These are phyloP conservation scores for Suhomyces tanzawaensis DNA, from an alignment of 805 yeast genomes.

Conservation along the genomic window DNA sequence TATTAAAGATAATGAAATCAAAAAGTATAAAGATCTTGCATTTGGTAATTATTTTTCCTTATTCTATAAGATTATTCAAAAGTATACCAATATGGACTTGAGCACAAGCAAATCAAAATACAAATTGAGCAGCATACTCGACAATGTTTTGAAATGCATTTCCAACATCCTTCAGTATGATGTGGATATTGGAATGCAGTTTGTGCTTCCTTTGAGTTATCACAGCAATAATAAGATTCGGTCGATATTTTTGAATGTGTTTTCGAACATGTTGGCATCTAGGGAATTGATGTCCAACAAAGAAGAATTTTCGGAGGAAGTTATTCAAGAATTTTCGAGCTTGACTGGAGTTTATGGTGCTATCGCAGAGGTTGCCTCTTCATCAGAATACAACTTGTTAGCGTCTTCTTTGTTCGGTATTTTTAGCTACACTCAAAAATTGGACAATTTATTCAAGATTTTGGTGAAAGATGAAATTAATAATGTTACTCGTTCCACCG, in stretches of 20 bases:
- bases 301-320: constrained; percentile 29
- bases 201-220: constrained; percentile 76
- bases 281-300: constrained; percentile 17
- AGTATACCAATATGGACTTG: constrained; percentile 29
- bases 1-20: constrained; percentile 49
- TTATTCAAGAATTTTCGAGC: constrained; percentile 26
- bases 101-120: constrained; percentile 38
- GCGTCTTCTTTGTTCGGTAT: constrained; percentile 63
- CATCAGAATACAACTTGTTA: constrained; percentile 65
- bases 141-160: constrained; percentile 61
- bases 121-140: constrained; percentile 55
- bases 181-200: constrained; percentile 71
- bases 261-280: constrained; percentile 58
- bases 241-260: constrained; percentile 73
- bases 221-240: constrained; percentile 65
- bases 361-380: constrained; percentile 60
- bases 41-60: constrained; percentile 69
- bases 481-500: constrained; percentile 60
- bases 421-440: constrained; percentile 38
- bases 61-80: constrained; percentile 54
- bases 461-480: constrained; percentile 62
- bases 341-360: constrained; percentile 48
- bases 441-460: constrained; percentile 49
- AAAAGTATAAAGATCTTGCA: constrained; percentile 54
- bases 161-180: constrained; percentile 71